These are phyloP conservation scores for Amanita exitialis DNA, from an alignment of 768 basidiomycete species.

Conservation along the genomic window DNA sequence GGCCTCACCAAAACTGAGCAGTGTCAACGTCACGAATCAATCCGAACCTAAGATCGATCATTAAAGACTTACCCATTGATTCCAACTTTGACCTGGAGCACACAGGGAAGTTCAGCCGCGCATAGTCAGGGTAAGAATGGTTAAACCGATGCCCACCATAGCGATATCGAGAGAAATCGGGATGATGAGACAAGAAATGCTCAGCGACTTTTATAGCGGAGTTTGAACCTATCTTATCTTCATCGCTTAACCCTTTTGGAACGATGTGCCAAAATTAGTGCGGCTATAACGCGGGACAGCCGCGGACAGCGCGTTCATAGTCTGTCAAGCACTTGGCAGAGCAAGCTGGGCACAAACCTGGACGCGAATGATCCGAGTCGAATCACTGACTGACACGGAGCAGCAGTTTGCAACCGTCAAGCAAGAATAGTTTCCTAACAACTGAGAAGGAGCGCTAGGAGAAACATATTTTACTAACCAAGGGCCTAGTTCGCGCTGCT, in stretches of 20 bases:
- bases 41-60: neutral
- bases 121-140: neutral
- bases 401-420: no score
- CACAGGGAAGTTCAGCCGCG: neutral
- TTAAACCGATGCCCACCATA: conserved; percentile 14
- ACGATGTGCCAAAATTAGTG: neutral
- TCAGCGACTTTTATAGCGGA: neutral
- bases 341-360: no score
- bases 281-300: neutral
- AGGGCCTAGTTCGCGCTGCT: no score
- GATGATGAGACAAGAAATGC: neutral
- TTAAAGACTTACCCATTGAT: conserved; percentile 76
- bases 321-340: no score
- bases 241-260: neutral
- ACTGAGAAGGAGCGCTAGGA: no score
- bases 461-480: no score
- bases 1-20: conserved; percentile 70
- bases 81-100: conserved; percentile 69
- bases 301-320: no score
- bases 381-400: no score
- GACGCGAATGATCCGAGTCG: no score
- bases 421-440: no score
- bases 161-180: conserved; percentile 1
- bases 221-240: neutral
- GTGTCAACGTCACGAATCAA: conserved; percentile 7